These are phyloP conservation scores for Exophiala lecanii-corni DNA, from an alignment of 2,329 filamentous ascomycete genomes.

Conservation along the genomic window DNA sequence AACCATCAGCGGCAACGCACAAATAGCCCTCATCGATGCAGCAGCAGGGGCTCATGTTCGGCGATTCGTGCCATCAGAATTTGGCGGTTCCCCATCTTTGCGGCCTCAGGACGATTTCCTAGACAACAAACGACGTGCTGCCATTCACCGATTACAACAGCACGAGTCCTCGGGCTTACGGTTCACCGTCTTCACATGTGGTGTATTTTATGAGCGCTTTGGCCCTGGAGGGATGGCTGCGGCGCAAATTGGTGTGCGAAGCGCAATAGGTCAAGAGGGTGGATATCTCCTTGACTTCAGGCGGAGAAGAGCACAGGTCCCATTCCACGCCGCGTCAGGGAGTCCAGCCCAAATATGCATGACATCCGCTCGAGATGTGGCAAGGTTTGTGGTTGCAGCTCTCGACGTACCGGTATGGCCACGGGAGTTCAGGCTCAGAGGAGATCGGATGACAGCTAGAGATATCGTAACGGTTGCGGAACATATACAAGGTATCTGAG, in stretches of 20 bases:
- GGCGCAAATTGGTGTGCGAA: conserved; percentile 55
- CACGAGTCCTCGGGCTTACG: conserved; percentile 54
- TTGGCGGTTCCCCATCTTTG: conserved; percentile 59
- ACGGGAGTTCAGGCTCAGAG: conserved; percentile 62
- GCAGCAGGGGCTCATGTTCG: conserved; percentile 61
- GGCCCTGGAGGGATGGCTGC: conserved; percentile 60
- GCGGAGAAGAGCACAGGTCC: conserved; percentile 55
- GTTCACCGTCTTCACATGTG: conserved; percentile 68
- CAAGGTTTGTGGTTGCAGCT: conserved; percentile 61
- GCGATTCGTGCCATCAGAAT: conserved; percentile 70
- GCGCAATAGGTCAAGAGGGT: conserved; percentile 53
- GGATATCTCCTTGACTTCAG: conserved; percentile 63
- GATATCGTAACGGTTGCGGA: conserved; percentile 56
- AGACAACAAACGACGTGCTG: conserved; percentile 56
- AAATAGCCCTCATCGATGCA: conserved; percentile 68
- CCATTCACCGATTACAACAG: conserved; percentile 53
- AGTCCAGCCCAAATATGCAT: conserved; percentile 56
- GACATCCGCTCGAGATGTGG: conserved; percentile 67
- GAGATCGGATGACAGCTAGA: conserved; percentile 59
- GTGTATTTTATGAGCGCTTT: conserved; percentile 72
- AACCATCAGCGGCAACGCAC: conserved; percentile 61
- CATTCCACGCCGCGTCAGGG: conserved; percentile 50
- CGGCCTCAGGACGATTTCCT: conserved; percentile 55
- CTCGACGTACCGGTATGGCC: conserved; percentile 65
- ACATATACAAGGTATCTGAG: conserved; percentile 42